Evolutionary conservation across 1,284 basidiomycete genomes (phyloP), one percentile per base, ranked within the genome.

Genomic region (Leccinum griseonigrum): DNA sequence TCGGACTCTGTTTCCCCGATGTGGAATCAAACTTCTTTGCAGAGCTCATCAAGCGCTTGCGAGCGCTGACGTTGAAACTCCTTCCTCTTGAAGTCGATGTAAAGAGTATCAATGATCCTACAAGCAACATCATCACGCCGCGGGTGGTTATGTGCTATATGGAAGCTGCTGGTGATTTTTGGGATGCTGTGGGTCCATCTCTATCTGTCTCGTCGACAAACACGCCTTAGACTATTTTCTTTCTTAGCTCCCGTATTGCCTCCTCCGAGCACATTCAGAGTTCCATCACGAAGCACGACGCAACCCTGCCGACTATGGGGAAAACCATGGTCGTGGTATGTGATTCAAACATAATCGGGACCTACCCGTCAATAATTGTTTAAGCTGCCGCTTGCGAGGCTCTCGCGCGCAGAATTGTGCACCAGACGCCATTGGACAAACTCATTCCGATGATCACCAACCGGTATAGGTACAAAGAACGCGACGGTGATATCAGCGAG

Each of bases 311-410:
- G 92, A 97, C 71, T 92, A 89, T 69, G 94, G 87, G 61, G 95
- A 97, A 78, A 94, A 94, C 68, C 70, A 84, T 43, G 86, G 88
- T 65, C 83, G 95, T 78, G 88, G 90, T 91, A 74, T 40, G 81
- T 65, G 56, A 18, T 56, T 56, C 22, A 10, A 50, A 36, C 54
- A 56, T 40, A 32, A 54, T 26, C 7, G n/a, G 34, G 28, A 56
- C 38, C 26, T 36, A 22, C 32, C 57, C 16, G 14, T 54, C 36
- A 48, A 38, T 16, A 26, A 36, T 56, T 58, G 26, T 55, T 40
- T 32, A 59, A 88, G 93, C 90, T 53, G 82, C 83, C 34, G 91
- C 95, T 3, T 97, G 95, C 69, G 95, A 97, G 75, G 90, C 93
- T 2, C 78, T 97, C 16, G 95, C 95, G 4, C 85, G 94, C 57